Conservation (phyloP, 768 basidiomycete genomes). For the Tephrocybe sp. region DNA sequence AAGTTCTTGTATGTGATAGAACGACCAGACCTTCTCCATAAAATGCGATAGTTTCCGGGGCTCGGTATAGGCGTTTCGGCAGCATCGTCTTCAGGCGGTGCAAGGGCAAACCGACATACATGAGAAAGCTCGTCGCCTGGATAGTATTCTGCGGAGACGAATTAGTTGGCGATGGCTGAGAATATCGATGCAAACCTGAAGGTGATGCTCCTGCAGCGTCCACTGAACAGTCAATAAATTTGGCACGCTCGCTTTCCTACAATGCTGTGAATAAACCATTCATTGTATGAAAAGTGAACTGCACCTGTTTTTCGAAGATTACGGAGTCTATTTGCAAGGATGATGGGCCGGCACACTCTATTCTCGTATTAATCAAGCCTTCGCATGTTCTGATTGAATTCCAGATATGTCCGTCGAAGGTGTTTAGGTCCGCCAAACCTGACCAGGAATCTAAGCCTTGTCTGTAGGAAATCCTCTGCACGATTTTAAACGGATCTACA, state of each 20-base stretch:
- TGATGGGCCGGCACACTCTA: conserved; percentile 59
- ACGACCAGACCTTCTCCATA: conserved; percentile 62
- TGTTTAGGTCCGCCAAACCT: conserved; percentile 51
- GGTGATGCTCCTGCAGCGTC: conserved; percentile 49
- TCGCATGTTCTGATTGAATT: conserved; percentile 52
- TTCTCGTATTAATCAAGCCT: conserved; percentile 50
- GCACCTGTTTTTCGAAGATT: conserved; percentile 47
- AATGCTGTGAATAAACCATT: not conserved
- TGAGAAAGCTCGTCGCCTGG: conserved; percentile 66
- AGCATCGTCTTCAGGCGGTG: conserved; percentile 37
- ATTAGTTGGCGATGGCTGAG: not conserved
- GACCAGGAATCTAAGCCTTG: conserved; percentile 39
- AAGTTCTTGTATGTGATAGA: not conserved
- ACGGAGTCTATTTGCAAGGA: conserved; percentile 52
- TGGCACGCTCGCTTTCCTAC: conserved; percentile 45
- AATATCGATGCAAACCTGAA: conserved; percentile 36
- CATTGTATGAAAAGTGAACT: conserved; percentile 9
- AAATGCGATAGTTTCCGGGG: conserved; percentile 60
- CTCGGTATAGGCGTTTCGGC: conserved; percentile 37
- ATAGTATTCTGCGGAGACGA: conserved; percentile 48
- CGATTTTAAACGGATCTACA: conserved; percentile 56
- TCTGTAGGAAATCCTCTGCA: conserved; percentile 55
- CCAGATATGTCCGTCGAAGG: conserved; percentile 55
- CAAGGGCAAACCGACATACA: conserved; percentile 50
- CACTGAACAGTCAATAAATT: conserved; percentile 52